Percentiles rank a stretch among this genome's conserved stretches.
Evolutionary conservation across 805 yeast species (phyloP).

Genomic region (Dipodascus albidus): DNA sequence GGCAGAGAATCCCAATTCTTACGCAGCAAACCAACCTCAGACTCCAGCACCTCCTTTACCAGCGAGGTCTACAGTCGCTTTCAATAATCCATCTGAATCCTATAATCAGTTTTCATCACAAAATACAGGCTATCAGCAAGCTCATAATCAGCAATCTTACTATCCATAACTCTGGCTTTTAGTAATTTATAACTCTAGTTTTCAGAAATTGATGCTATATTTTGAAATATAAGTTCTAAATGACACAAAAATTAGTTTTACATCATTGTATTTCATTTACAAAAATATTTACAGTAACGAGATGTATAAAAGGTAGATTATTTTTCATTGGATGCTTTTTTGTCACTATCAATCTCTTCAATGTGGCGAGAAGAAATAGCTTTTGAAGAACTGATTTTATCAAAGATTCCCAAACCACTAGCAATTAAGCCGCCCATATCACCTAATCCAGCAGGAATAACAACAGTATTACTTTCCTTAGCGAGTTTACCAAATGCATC

Average conservation of each 20-base stretch:
- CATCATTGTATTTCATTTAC: not conserved
- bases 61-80: not conserved
- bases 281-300: not conserved
- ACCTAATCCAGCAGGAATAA: constrained; percentile 65
- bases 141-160: not conserved
- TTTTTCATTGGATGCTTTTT: not conserved
- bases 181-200: too few relatives aligned
- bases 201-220: too few relatives aligned
- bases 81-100: not conserved
- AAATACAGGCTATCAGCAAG: too few relatives aligned
- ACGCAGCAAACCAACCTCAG: not conserved
- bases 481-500: constrained; percentile 75
- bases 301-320: not conserved
- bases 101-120: too few relatives aligned
- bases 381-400: constrained; percentile 30
- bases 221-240: not conserved
- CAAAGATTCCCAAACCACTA: constrained; percentile 62
- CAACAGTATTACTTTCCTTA: constrained; percentile 67
- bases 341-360: too few relatives aligned
- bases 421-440: constrained; percentile 68
- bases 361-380: too few relatives aligned
- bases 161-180: not conserved
- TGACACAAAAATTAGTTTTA: too few relatives aligned
- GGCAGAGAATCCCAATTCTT: not conserved
- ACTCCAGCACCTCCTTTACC: not conserved